Evolutionary conservation across 1,284 basidiomycete species (phyloP), one percentile per base, ranked within the genome.

Genomic region (Gomphus bonarii): DNA sequence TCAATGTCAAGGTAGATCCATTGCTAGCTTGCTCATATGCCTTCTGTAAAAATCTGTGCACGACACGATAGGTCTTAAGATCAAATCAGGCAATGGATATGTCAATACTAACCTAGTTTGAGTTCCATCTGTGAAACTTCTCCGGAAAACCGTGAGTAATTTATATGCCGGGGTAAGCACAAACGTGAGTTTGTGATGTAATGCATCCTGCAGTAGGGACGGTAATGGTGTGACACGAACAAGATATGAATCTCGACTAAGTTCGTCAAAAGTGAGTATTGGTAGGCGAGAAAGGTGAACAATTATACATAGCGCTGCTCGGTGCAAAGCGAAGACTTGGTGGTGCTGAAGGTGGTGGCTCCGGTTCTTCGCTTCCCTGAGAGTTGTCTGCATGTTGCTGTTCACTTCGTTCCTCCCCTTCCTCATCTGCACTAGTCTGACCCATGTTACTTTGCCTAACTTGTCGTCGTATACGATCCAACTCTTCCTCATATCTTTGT

Each of bases 401-500:
- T 1, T 22, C 28, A n/a, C 16, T 30, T 9, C 14, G 28, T 31
- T 31, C 25, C 25, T 11, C 47, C 14, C 16, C 28, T 48, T 50
- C 44, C 55, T 48, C 20, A 18, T 58, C 22, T 22, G 50, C 49
- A 31, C 16, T 35, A 18, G 18, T 30, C 44, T 44, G 33, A 6
- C 31, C 16, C 54, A 31, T 33, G 54, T 58, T 16, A n/a, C 9
- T 36, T 16, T 28, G 33, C 16, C 33, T 51, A 11, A 33, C 47
- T 31, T 38, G 28, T 36, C 18, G 50, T 40, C 31, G 33, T 51
- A 40, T 12, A 18, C 31, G 50, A n/a, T 40, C 50, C 33, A 51
- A 20, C 38, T 59, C 58, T 55, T 63, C 52, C 57, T 60, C 60
- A 54, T 59, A 61, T 57, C 55, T 60, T 54, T 56, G 64, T 77